Base-by-base conservation (phyloP, 116 monocot species). In the Dioscorea cayenensis region DNA sequence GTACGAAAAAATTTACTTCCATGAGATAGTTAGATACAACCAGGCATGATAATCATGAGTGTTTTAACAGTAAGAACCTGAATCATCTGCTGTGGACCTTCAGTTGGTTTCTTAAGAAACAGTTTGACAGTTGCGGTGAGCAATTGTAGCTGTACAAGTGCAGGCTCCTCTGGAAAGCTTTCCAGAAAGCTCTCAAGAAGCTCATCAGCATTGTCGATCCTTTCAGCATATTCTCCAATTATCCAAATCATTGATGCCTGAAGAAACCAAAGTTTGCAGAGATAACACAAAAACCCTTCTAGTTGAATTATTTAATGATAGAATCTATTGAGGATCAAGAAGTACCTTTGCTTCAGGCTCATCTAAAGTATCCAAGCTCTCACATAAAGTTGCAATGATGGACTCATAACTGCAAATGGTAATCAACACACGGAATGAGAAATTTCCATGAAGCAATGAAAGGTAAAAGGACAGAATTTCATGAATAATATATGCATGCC, bases 221-320 rank as follows among this genome's bases (percentile, higher is more conserved):
- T 94, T 82, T 99, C 99, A 35, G 99, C 99, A 82, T 99, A 99
- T 76, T 99, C 99, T 9, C 99, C 99, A 82, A 99, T 99, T 75
- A 99, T 94, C 99, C 99, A 99, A 51, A 94, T 99, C 94, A 99
- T 99, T 48, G 99, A 99, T 69, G 99, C 94, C 99, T 99, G 78
- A 77, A 5, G n/a, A 72, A 82, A 19, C 22, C 22, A 55, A 23
- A 64, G n/a, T 58, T 51, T 21, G 55, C 55, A 18, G 18, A n/a
- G 4, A 16, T n/a, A 16, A 55, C 5, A 43, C 12, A 43, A 43
- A 0, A 12, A 8, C 12, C 43, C n/a, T 55, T 55, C 55, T 55
- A 55, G n/a, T n/a, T 18, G 55, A 55, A n/a, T 2, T 18, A 55
- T n/a, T 55, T 19, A 3, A 11, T 5, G 55, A n/a, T 55, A 55